A percentile compares a stretch with the other conserved stretches of the same genome.
These are phyloP conservation scores for Paramecium tetraurelia DNA, from an alignment of 73 alveolate genomes.

Conservation along the genomic window DNA sequence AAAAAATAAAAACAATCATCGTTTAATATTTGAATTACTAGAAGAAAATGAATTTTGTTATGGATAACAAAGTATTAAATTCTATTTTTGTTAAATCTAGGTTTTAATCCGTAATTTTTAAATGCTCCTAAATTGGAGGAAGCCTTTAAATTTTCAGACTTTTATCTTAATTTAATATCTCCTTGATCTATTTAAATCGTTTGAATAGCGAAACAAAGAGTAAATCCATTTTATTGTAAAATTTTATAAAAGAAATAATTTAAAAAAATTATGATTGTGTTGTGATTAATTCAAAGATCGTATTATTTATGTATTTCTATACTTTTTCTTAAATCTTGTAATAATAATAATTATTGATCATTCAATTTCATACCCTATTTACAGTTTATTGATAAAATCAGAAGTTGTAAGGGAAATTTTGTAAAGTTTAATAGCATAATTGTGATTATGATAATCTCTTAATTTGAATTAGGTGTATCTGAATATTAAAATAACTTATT, in stretches of 20 bases:
- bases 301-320: not conserved
- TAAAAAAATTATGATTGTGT: not conserved
- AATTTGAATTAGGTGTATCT: too few relatives aligned
- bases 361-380: too few relatives aligned
- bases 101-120: not conserved
- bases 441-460: too few relatives aligned
- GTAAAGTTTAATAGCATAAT: too few relatives aligned
- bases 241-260: not conserved
- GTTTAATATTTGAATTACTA: not conserved
- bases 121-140: not conserved
- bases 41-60: not conserved
- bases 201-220: not conserved
- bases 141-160: not conserved
- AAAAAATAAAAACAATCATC: not conserved
- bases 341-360: too few relatives aligned
- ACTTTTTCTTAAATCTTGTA: not conserved
- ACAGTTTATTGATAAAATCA: too few relatives aligned
- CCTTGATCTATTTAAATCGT: not conserved
- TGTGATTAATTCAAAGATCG: not conserved
- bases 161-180: not conserved
- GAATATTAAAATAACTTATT: too few relatives aligned
- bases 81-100: not conserved
- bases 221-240: not conserved
- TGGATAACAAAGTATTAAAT: not conserved
- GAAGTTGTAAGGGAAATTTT: too few relatives aligned